Base-by-base conservation (phyloP, 805 yeast genomes). In the Tetrapisispora fleetii region DNA sequence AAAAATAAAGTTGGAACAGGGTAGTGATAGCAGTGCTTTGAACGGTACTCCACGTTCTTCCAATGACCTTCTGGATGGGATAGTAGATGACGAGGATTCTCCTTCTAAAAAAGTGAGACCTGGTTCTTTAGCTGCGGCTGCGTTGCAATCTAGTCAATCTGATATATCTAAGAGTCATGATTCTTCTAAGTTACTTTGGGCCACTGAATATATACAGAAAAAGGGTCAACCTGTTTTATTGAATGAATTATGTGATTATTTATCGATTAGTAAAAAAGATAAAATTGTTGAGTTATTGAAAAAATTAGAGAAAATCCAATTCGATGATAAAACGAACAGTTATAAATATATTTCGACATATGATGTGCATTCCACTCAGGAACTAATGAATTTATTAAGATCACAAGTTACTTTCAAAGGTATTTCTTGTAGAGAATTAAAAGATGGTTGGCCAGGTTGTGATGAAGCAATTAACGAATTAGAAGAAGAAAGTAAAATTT, bases 391-490 rank as follows among this genome's bases (percentile, higher is more conserved):
- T 49, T 83, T 81, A 56, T 73, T 93, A 52, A 76, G 89, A 57
- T 72, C 80, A 22, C 96, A 89, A 67, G 81, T 85, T 2, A 86
- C 96, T 1, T 90, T 87, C 65, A 85, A 82, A 62, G 98, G 99
- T 2, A 76, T 83, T 1, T 72, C 89, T 0, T 96, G 91, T 28
- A 86, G 84, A 57, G 88, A 83, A 54, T 67, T 77, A 45, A 80
- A 80, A 58, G 68, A 64, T 46, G 99, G 99, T 22, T 93, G 99
- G 99, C 78, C 85, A 46, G 91, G 89, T 16, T 91, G 96, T 64
- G 66, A 83, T 37, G 81, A 79, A 5, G 83, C 93, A 0, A 80
- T 93, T 24, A 80, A 81, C 44, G 82, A 84, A 56, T 70, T 93
- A 30, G 99, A 93, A 61, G 73, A 74, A 48, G 83, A 83, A 49